A percentile compares a stretch with the other conserved stretches of the same genome.
Evolutionary conservation across 73 alveolate species (phyloP).

Genomic region (Loxodes magnus): DNA sequence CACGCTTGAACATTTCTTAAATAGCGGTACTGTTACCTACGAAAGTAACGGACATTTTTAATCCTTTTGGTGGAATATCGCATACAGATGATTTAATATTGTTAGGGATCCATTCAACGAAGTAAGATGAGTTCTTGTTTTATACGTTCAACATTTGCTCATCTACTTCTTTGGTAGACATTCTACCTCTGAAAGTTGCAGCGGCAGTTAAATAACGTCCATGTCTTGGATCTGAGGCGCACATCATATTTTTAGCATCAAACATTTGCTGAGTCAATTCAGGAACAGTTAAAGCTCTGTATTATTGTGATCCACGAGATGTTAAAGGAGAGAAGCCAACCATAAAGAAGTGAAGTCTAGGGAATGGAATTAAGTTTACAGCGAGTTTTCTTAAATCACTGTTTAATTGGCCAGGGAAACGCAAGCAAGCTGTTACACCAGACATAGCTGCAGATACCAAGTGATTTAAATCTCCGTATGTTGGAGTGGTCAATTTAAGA

Average conservation of each 20-base stretch:
- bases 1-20: conserved; percentile 96
- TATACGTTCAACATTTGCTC: conserved; percentile 93
- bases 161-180: conserved; percentile 94
- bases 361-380: conserved; percentile 96
- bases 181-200: conserved; percentile 98
- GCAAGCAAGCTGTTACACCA: conserved; percentile 94
- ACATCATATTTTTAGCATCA: conserved; percentile 96
- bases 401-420: conserved; percentile 96
- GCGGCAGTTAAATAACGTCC: conserved; percentile 96
- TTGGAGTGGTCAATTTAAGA: conserved; percentile 95
- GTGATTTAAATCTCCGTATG: conserved; percentile 98
- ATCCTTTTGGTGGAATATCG: conserved; percentile 98
- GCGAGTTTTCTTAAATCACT: conserved; percentile 91
- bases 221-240: conserved; percentile 96
- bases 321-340: conserved; percentile 97
- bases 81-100: conserved; percentile 87
- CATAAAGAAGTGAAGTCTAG: conserved; percentile 97
- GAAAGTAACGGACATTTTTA: conserved; percentile 97
- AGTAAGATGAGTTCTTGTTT: conserved; percentile 90
- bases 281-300: conserved; percentile 94
- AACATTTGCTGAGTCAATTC: conserved; percentile 72
- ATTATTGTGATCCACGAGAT: conserved; percentile 95
- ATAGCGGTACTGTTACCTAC: conserved; percentile 93
- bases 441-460: conserved; percentile 93
- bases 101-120: conserved; percentile 96